Percentiles rank a stretch among this genome's conserved stretches.
Conservation (phyloP, 768 basidiomycete genomes). For the Rhodotorula paludigena region DNA sequence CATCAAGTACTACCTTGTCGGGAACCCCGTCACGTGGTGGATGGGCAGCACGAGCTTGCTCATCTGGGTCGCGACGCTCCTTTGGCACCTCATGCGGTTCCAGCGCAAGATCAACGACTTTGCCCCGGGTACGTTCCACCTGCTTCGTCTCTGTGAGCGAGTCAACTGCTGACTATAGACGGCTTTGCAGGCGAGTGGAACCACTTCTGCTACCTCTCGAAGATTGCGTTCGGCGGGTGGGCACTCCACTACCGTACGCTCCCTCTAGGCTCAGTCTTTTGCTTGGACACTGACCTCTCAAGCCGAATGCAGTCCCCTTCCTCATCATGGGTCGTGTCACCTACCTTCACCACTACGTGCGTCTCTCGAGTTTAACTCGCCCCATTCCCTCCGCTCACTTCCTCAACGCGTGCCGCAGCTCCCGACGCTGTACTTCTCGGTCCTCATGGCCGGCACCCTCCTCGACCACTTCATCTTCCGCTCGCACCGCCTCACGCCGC, state of each 20-base stretch:
- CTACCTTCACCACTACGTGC: slow-evolving; percentile 90
- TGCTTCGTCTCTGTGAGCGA: neutral
- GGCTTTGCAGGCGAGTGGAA: slow-evolving; percentile 72
- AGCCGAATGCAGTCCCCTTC: slow-evolving; percentile 67
- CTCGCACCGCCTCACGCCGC: slow-evolving; percentile 58
- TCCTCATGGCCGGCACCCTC: slow-evolving; percentile 82
- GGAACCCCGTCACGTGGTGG: slow-evolving; percentile 93
- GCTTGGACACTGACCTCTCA: slow-evolving; percentile 5
- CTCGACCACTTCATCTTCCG: slow-evolving; percentile 90
- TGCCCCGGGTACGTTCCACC: slow-evolving; percentile 62
- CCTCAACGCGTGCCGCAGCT: slow-evolving; percentile 53
- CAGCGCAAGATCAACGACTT: slow-evolving; percentile 90
- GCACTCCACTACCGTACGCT: slow-evolving; percentile 74
- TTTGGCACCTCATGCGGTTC: slow-evolving; percentile 67
- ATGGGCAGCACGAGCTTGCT: slow-evolving; percentile 64
- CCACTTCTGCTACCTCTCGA: slow-evolving; percentile 85
- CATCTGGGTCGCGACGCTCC: slow-evolving; percentile 55
- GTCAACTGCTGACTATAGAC: neutral
- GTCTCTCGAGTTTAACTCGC: slow-evolving; percentile 45
- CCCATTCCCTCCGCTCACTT: slow-evolving; percentile 75
- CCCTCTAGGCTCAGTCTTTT: neutral
- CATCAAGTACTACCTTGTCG: slow-evolving; percentile 81
- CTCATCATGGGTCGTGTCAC: slow-evolving; percentile 76
- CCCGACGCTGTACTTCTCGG: slow-evolving; percentile 93
- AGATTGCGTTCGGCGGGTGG: slow-evolving; percentile 90